Percentiles rank a stretch among this genome's conserved stretches.
phyloP scores from a whole-genome alignment of 148 eudicot genomes.

The Rhododendron vialii region DNA sequence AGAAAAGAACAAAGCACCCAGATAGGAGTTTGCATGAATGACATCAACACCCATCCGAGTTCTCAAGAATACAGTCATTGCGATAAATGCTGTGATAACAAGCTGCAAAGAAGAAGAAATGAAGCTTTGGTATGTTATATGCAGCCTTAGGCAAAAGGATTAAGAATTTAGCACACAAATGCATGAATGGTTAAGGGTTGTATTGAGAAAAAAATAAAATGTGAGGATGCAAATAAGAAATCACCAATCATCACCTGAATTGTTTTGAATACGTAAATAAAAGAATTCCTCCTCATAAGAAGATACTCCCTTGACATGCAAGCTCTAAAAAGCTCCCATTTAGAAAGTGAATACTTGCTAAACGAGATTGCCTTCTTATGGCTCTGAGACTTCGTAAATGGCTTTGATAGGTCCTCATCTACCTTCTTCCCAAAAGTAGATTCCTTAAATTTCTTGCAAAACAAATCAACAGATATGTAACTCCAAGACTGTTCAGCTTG shows the following conservation, averaged over 20 bases:
- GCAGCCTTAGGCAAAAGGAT: background rate
- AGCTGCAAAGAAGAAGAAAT: conserved; percentile 43
- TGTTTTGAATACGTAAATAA: conserved; percentile 58
- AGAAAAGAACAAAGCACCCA: conserved; percentile 68
- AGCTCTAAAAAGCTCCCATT: conserved; percentile 61
- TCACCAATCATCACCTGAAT: conserved; percentile 39
- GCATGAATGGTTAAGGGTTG: background rate
- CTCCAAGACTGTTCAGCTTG: conserved; percentile 25
- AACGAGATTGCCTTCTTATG: conserved; percentile 47
- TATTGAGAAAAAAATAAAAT: background rate
- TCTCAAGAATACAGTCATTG: conserved; percentile 71
- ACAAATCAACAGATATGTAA: conserved; percentile 44
- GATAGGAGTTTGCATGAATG: conserved; percentile 54
- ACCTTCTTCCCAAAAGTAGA: conserved; percentile 43
- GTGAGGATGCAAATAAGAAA: background rate
- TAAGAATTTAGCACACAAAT: background rate
- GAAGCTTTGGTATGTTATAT: background rate
- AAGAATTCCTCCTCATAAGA: conserved; percentile 71
- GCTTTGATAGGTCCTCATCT: conserved; percentile 37
- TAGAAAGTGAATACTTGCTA: conserved; percentile 43
- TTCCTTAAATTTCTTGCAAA: conserved; percentile 45
- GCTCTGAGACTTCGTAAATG: conserved; percentile 38
- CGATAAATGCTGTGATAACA: conserved; percentile 36
- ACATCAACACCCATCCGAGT: conserved; percentile 56
- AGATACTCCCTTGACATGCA: conserved; percentile 74